A percentile compares a stretch with the other conserved stretches of the same genome.
These are phyloP conservation scores for Wakefieldia striispora DNA, from an alignment of 768 basidiomycete genomes.

Conservation along the genomic window DNA sequence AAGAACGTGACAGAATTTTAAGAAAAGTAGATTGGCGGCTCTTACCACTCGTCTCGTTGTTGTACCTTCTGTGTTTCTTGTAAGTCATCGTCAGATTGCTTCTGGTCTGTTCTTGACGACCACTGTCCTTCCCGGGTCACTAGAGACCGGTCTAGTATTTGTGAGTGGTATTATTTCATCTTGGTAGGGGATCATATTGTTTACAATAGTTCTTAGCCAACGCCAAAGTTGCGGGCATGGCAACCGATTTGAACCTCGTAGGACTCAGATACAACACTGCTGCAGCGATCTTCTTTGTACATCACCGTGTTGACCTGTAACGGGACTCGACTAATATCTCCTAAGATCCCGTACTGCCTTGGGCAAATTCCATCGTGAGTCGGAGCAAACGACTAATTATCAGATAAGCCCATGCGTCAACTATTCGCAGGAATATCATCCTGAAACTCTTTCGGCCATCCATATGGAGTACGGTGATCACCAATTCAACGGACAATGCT, in stretches of 20 bases:
- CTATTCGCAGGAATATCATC: conserved; percentile 22
- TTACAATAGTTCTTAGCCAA: conserved; percentile 24
- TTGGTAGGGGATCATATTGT: background rate
- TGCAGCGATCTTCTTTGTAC: conserved; percentile 33
- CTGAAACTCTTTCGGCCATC: conserved; percentile 28
- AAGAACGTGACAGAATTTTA: conserved; percentile 5
- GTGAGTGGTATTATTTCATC: conserved; percentile 18
- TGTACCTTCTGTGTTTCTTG: conserved; percentile 21
- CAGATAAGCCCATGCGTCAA: no score
- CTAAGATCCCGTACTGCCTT: conserved; percentile 32
- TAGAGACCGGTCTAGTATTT: conserved; percentile 43
- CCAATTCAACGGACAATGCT: background rate
- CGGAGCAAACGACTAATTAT: background rate
- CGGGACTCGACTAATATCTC: background rate
- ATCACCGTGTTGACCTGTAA: background rate
- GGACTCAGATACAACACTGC: conserved; percentile 32
- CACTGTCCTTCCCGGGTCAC: background rate
- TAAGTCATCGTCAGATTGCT: background rate
- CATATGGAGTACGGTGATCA: conserved; percentile 21
- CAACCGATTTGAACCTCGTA: conserved; percentile 28
- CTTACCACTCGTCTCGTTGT: conserved; percentile 16
- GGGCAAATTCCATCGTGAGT: conserved; percentile 33
- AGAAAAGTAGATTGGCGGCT: conserved; percentile 19
- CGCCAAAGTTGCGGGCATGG: conserved; percentile 42
- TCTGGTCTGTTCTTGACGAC: background rate